Evolutionary conservation across 2,329 filamentous ascomycete species (phyloP), one percentile per base, ranked within the genome.

Genomic region (Colletotrichum coccodes): DNA sequence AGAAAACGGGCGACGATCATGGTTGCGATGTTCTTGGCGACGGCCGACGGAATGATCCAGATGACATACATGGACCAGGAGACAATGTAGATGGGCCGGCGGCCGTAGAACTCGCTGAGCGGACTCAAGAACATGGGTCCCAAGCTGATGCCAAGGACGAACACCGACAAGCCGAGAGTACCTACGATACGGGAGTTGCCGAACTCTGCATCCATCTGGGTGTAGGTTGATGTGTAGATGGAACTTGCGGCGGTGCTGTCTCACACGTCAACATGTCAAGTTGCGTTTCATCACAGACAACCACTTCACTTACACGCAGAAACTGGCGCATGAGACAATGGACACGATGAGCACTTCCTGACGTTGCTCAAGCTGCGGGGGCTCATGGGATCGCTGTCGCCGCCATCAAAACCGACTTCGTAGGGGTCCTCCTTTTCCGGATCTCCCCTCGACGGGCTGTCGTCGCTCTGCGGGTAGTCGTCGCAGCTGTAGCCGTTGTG

Each of bases 221-320:
- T 77, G 78, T 97, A 98, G 0, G 93, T 96, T 14, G 89, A 89
- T 0, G 94, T 95, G 79, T 98, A 97, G 74, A 97, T 90, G n/a
- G 94, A 96, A 54, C 92, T 95, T 1, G 93, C 89, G 76, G 91
- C 94, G 9, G 94, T 97, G 61, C 92, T 94, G 74, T 60, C 46
- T 26, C n/a, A 59, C 34, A 23, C 18, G 68, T 70, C 56, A 71
- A 49, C 49, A 32, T 32, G 23, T 34, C 18, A 60, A 28, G 6
- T 4, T 14, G 4, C 36, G 11, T 5, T 38, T 38, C 11, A 38
- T 12, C 11, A 38, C 5, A 38, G 16, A 21, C 8, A 23, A 26
- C 23, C 38, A n/a, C 92, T 85, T 86, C 40, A 90, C 92, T 86
- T 86, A 95, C 92, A 97, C 94, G 79, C 93, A 95, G 68, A 96